Conservation (phyloP, 2,329 filamentous ascomycete species). For the Lasiodiplodia hormozganensis region DNA sequence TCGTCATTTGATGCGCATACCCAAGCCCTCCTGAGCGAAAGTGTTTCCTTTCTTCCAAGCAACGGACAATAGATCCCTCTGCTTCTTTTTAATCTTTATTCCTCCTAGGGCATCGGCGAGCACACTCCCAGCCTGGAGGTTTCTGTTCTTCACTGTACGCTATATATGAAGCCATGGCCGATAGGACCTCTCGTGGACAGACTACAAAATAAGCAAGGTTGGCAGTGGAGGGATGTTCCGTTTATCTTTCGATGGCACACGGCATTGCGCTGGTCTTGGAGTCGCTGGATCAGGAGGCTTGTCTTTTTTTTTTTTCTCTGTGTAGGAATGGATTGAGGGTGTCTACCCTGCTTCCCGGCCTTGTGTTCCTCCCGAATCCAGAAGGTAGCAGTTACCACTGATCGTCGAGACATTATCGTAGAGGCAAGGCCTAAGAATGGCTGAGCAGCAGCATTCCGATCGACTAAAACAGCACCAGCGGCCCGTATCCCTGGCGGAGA, state of each 20-base stretch:
- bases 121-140: background rate
- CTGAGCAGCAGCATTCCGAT: constrained; percentile 11
- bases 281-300: constrained; percentile 20
- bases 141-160: constrained; percentile 13
- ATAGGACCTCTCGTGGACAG: background rate
- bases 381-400: background rate
- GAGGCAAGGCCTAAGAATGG: background rate
- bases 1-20: constrained; percentile 24
- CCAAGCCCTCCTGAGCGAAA: constrained; percentile 24
- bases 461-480: constrained; percentile 13
- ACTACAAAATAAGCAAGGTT: constrained; percentile 9
- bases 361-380: background rate
- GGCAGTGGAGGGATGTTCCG: background rate
- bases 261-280: constrained; percentile 10
- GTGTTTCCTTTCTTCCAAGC: constrained; percentile 4
- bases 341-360: background rate
- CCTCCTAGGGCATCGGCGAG: background rate
- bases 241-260: background rate
- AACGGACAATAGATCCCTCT: constrained; percentile 16
- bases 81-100: background rate
- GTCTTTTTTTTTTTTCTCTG: background rate
- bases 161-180: constrained; percentile 23
- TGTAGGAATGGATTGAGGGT: constrained; percentile 22
- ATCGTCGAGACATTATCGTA: background rate
- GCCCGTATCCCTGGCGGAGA: constrained; percentile 8